phyloP scores from a whole-genome alignment of 495 filamentous ascomycete species.

The Neurospora intermedia region DNA sequence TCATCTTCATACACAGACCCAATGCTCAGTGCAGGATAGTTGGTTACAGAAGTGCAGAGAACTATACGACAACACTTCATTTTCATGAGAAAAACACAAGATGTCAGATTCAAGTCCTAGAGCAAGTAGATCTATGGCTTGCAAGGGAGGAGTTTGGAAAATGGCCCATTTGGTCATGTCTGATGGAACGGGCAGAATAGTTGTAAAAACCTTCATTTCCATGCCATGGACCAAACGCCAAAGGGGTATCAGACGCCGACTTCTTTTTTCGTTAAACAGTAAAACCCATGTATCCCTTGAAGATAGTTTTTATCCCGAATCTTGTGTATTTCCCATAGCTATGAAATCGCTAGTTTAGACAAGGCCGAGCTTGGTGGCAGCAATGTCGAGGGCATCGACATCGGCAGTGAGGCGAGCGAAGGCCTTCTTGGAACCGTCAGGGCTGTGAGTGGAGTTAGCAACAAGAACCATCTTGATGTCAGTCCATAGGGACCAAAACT shows the following conservation, averaged over 20 bases:
- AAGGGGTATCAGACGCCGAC: not conserved
- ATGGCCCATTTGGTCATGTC: not conserved
- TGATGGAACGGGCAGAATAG: not conserved
- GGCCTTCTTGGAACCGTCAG: conserved; percentile 97
- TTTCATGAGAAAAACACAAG: not conserved
- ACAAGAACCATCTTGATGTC: not conserved
- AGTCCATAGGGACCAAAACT: conserved; percentile 13
- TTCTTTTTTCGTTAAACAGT: not conserved
- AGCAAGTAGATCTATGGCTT: not conserved
- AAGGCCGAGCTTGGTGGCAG: conserved; percentile 95
- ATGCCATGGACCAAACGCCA: not conserved
- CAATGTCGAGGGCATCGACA: conserved; percentile 97
- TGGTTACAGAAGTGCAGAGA: not conserved
- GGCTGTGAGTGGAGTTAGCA: conserved; percentile 40
- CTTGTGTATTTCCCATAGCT: conserved; percentile 1
- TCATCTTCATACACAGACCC: not conserved
- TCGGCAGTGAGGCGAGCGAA: conserved; percentile 90
- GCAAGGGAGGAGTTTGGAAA: not conserved
- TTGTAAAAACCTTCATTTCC: not conserved
- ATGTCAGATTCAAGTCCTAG: not conserved
- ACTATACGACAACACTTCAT: not conserved
- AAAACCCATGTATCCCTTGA: not conserved
- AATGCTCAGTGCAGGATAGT: not conserved
- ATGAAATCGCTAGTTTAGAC: conserved; percentile 50
- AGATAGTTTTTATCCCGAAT: not conserved